These are phyloP conservation scores for Mortierella antarctica DNA, from an alignment of 192 early-diverging fungal species.

Conservation along the genomic window DNA sequence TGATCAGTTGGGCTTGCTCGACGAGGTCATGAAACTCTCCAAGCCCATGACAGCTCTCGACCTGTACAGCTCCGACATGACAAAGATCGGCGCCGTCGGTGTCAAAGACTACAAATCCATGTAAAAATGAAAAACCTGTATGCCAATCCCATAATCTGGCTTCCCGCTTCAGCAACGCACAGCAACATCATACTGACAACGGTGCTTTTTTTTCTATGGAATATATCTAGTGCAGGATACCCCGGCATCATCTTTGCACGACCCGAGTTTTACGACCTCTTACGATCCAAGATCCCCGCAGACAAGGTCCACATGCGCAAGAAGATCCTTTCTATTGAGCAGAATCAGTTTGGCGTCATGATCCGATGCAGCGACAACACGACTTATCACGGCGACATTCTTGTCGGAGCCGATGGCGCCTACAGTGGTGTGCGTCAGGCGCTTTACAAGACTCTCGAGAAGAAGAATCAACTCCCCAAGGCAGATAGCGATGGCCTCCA, in stretches of 20 bases:
- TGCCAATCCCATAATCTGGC: no score
- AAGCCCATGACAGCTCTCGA: no score
- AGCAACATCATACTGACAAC: no score
- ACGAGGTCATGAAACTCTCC: no score
- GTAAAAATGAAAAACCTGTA: no score
- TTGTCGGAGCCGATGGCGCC: constrained; percentile 14
- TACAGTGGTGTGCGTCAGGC: constrained; percentile 9
- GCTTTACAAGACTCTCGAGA: not conserved
- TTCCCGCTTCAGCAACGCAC: no score
- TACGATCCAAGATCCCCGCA: not conserved
- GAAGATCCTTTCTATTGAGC: constrained; percentile 1
- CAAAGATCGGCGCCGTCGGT: no score
- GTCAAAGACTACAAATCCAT: no score
- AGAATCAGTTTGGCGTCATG: constrained; percentile 10
- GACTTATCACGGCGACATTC: constrained; percentile 2
- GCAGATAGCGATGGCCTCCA: not conserved
- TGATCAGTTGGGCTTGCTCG: no score
- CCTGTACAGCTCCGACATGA: no score
- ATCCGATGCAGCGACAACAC: constrained; percentile 7
- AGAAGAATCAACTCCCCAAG: not conserved
- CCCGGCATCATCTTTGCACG: not conserved
- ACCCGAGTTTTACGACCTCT: not conserved
- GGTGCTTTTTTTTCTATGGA: no score
- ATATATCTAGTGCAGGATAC: no score
- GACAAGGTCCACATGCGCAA: constrained; percentile 10